These are phyloP conservation scores for Penicillium pancosmium DNA, from an alignment of 495 filamentous ascomycete genomes.

Conservation along the genomic window DNA sequence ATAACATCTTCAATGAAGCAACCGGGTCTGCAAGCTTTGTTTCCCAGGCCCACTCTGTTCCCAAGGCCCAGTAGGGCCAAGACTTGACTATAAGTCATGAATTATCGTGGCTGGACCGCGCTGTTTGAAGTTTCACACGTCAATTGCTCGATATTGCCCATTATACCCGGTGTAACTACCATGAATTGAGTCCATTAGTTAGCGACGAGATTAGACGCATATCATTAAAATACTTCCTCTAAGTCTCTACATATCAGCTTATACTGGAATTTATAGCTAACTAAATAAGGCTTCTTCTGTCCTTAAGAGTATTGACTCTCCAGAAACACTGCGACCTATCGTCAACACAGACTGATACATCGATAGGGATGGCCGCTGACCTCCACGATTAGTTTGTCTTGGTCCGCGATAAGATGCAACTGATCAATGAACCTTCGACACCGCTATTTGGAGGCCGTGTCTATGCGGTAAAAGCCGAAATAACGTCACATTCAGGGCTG, in stretches of 20 bases:
- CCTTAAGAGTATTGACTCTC: not conserved
- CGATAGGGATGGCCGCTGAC: not conserved
- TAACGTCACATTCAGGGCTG: not conserved
- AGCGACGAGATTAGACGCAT: not conserved
- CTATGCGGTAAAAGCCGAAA: not conserved
- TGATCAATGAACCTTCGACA: not conserved
- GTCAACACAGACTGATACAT: not conserved
- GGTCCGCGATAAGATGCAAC: no score
- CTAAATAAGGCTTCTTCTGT: not conserved
- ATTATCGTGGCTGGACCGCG: not conserved
- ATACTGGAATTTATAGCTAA: not conserved
- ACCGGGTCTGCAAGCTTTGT: conserved; percentile 59
- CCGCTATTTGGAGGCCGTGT: not conserved
- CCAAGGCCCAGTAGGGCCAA: not conserved
- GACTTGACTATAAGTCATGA: not conserved
- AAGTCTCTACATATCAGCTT: not conserved
- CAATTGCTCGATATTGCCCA: not conserved
- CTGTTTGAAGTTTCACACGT: not conserved
- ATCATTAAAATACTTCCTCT: not conserved
- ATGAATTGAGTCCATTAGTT: not conserved
- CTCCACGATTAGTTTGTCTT: no score
- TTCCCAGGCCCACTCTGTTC: conserved; percentile 29
- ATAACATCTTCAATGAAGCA: conserved; percentile 68
- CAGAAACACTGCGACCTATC: not conserved
- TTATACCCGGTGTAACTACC: not conserved